A percentile compares a stretch with the other conserved stretches of the same genome.
Conservation (phyloP, 2,329 filamentous ascomycete genomes). For the Metarhizium brunneum region DNA sequence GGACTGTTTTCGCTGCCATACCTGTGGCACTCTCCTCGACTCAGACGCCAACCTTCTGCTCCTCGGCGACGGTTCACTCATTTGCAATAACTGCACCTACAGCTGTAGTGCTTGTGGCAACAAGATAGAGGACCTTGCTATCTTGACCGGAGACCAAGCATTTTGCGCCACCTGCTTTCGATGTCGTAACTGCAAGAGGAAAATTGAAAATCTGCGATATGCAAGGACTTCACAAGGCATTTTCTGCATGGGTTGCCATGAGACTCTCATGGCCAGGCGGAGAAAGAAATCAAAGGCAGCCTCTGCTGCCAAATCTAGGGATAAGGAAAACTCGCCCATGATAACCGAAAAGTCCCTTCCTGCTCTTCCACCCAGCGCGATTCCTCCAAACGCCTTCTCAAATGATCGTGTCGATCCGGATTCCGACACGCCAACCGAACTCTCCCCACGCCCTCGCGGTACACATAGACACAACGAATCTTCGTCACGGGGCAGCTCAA, state of each 20-base stretch:
- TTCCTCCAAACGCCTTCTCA: conserved; percentile 54
- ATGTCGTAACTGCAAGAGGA: conserved; percentile 95
- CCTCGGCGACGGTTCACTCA: conserved; percentile 92
- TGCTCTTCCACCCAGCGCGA: conserved; percentile 71
- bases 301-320: conserved; percentile 46
- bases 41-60: conserved; percentile 96
- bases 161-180: conserved; percentile 97
- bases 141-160: conserved; percentile 93
- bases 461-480: conserved; percentile 42
- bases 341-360: conserved; percentile 88
- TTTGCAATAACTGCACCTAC: conserved; percentile 99
- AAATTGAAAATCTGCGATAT: conserved; percentile 97
- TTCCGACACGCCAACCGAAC: conserved; percentile 59
- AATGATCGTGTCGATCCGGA: conserved; percentile 49
- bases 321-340: conserved; percentile 55
- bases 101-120: conserved; percentile 94
- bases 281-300: conserved; percentile 75
- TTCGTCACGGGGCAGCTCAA: conserved; percentile 44
- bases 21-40: conserved; percentile 89
- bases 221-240: conserved; percentile 96
- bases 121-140: conserved; percentile 97
- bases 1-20: conserved; percentile 97
- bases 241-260: conserved; percentile 98
- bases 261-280: conserved; percentile 87
- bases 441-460: conserved; percentile 53